phyloP scores from a whole-genome alignment of 768 basidiomycete genomes.

The Crucibulum laeve region DNA sequence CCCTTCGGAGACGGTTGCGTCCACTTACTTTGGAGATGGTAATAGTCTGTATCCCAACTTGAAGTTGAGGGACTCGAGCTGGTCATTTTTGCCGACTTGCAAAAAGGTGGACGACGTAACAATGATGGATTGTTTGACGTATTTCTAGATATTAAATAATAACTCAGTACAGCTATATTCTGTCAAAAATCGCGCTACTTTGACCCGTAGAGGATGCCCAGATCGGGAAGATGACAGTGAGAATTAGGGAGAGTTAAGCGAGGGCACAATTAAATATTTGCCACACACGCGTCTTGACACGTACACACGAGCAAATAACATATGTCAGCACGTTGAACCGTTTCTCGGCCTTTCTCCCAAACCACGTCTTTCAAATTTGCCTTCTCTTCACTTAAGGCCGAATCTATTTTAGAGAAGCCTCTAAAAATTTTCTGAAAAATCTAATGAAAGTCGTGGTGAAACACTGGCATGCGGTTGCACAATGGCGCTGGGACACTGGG shows the following conservation, averaged over 20 bases:
- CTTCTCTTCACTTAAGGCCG: too few species aligned
- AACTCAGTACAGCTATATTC: too few species aligned
- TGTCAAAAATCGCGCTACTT: too few species aligned
- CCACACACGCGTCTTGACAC: constrained; percentile 14
- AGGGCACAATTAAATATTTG: too few species aligned
- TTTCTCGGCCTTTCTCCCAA: not conserved
- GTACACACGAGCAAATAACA: constrained; percentile 25
- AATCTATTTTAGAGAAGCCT: too few species aligned
- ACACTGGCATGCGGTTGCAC: constrained; percentile 83
- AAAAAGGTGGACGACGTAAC: too few species aligned
- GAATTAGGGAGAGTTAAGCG: too few species aligned
- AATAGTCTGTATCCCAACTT: not conserved
- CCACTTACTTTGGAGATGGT: not conserved
- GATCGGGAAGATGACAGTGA: too few species aligned
- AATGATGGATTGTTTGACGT: too few species aligned
- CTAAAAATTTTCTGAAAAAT: not conserved
- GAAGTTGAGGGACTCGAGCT: not conserved
- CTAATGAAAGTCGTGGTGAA: constrained; percentile 81
- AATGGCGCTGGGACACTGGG: constrained; percentile 81
- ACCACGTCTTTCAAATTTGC: not conserved
- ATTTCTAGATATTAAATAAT: too few species aligned
- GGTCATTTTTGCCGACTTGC: not conserved
- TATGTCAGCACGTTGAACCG: constrained; percentile 1
- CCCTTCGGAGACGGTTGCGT: not conserved
- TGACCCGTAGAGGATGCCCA: too few species aligned